phyloP scores from a whole-genome alignment of 2,329 filamentous ascomycete species.

The Botrytis squamosa region DNA sequence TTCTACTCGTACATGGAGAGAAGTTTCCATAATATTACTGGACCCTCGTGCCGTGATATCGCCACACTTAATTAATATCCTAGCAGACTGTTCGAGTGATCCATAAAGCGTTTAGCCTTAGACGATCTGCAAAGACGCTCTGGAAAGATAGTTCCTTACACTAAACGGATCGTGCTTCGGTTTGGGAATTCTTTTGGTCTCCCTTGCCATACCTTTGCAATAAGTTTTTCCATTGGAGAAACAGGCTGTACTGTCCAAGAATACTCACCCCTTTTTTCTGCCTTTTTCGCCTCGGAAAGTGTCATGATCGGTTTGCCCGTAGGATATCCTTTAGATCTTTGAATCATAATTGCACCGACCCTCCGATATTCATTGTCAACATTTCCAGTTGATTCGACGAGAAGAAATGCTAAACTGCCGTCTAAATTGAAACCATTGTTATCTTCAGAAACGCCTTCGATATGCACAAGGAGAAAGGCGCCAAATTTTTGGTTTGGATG shows the following conservation, averaged over 20 bases:
- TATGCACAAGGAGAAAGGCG: conserved; percentile 21
- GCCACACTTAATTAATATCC: conserved; percentile 3
- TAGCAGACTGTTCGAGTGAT: neutral
- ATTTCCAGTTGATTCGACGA: conserved; percentile 24
- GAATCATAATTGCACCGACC: conserved; percentile 18
- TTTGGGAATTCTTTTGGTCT: conserved; percentile 8
- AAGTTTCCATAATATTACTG: neutral
- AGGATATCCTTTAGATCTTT: neutral
- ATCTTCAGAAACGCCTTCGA: conserved; percentile 16
- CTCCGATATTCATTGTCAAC: conserved; percentile 23
- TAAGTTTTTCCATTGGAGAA: neutral
- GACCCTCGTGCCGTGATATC: neutral
- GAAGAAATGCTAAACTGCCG: conserved; percentile 19
- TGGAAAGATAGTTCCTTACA: neutral
- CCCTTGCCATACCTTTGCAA: neutral
- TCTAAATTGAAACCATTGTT: neutral
- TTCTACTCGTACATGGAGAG: neutral
- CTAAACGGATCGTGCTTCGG: conserved; percentile 10
- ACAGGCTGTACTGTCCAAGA: neutral
- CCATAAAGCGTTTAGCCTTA: neutral
- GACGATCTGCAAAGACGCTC: neutral
- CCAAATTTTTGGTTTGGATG: conserved; percentile 23
- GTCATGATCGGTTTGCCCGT: neutral
- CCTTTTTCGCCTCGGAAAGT: conserved; percentile 8
- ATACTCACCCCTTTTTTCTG: conserved; percentile 1